Conservation (phyloP, 1,284 basidiomycete species). For the Earliella scabrosa region DNA sequence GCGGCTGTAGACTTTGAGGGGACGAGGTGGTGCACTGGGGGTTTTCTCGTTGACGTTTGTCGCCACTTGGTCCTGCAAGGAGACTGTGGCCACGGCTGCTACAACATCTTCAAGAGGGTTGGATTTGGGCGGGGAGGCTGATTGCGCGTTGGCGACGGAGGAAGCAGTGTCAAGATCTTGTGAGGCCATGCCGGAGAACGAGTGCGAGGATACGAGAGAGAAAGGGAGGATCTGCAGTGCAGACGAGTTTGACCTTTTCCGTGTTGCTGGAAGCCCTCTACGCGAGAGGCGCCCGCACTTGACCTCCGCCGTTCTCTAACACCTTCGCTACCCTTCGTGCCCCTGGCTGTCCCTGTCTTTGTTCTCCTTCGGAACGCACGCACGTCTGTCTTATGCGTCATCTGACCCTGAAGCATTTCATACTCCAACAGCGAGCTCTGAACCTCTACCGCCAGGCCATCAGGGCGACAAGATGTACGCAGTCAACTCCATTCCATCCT, state of each 20-base stretch:
- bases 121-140: conserved; percentile 18
- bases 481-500: conserved; percentile 1
- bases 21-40: conserved; percentile 38
- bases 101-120: conserved; percentile 35
- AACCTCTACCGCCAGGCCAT: conserved; percentile 67
- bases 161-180: conserved; percentile 20
- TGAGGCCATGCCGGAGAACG: conserved; percentile 30
- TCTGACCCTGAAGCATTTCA: conserved; percentile 69
- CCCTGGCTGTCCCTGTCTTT: neutral
- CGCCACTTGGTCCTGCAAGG: conserved; percentile 38
- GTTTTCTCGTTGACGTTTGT: conserved; percentile 34
- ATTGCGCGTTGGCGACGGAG: conserved; percentile 9
- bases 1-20: conserved; percentile 67
- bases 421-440: conserved; percentile 64
- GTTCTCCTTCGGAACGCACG: neutral
- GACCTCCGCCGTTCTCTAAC: neutral
- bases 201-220: conserved; percentile 6
- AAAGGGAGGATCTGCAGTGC: conserved; percentile 12
- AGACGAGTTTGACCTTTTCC: conserved; percentile 24
- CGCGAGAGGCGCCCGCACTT: conserved; percentile 11
- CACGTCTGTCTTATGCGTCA: conserved; percentile 22
- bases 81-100: conserved; percentile 41
- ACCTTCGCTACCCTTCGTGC: neutral
- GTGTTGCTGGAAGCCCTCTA: conserved; percentile 20
- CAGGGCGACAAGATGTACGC: conserved; percentile 67